Conservation (phyloP, 2,329 filamentous ascomycete species). For the Fusarium sp. region DNA sequence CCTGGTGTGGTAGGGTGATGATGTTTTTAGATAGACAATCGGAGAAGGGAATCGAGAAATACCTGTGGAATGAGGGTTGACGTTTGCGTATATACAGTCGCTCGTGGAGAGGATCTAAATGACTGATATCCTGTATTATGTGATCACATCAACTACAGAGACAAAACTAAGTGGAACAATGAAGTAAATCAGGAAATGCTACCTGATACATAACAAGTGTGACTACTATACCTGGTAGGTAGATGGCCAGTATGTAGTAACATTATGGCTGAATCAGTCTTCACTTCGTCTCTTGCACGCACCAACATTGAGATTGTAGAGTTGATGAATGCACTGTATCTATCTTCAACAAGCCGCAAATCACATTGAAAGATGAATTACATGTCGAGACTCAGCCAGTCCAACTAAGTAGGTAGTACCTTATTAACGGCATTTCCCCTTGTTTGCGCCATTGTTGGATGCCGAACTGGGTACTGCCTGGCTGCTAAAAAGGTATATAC, state of each 20-base stretch:
- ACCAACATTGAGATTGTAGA: background rate
- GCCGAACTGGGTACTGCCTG: background rate
- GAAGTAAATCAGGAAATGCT: background rate
- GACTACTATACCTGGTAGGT: background rate
- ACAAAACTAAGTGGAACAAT: background rate
- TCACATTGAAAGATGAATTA: background rate
- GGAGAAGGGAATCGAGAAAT: background rate
- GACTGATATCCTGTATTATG: background rate
- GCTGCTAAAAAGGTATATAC: no score
- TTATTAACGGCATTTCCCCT: background rate
- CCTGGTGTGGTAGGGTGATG: background rate
- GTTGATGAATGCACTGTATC: background rate
- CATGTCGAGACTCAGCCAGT: slow-evolving; percentile 23
- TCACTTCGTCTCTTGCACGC: background rate
- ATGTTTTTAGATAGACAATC: background rate
- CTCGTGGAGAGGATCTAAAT: background rate
- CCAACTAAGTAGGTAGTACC: no score
- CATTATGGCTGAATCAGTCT: background rate
- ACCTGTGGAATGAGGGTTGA: background rate
- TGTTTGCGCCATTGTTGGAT: background rate
- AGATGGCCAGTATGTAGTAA: background rate
- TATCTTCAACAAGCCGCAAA: slow-evolving; percentile 10
- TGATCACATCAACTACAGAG: slow-evolving; percentile 3
- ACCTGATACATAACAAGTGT: background rate
- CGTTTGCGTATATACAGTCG: background rate